Conservation (phyloP, 768 basidiomycete genomes). For the Dacryopinax spathularia region DNA sequence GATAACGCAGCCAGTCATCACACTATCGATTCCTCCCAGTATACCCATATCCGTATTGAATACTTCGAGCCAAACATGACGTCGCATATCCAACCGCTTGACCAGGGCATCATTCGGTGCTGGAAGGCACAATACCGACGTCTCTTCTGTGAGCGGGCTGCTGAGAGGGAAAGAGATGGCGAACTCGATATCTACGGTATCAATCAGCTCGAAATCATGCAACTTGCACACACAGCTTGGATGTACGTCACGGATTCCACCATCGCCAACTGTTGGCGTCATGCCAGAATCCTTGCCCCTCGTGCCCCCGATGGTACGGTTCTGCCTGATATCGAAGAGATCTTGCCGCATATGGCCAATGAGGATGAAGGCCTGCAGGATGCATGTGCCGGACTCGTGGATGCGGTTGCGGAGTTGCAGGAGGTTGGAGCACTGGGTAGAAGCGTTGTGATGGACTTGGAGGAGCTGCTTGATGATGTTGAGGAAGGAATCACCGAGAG, state of each 20-base stretch:
- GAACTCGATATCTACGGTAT: constrained; percentile 25
- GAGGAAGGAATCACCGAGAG: too few relatives aligned
- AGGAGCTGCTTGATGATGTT: too few relatives aligned
- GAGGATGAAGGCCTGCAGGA: not conserved
- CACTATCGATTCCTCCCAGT: not conserved
- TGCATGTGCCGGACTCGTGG: not conserved
- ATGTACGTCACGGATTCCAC: constrained; percentile 21
- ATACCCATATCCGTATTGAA: constrained; percentile 6
- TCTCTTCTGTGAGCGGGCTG: constrained; percentile 20
- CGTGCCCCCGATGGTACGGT: not conserved
- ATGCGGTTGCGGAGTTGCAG: not conserved
- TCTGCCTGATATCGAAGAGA: not conserved
- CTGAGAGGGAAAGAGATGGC: constrained; percentile 15
- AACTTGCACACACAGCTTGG: constrained; percentile 26
- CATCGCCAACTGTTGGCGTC: constrained; percentile 29
- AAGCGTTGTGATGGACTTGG: too few relatives aligned
- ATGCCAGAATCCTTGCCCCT: constrained; percentile 23
- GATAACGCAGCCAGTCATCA: constrained; percentile 16
- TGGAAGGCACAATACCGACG: constrained; percentile 23
- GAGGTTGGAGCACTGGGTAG: not conserved
- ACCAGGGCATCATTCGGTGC: constrained; percentile 12
- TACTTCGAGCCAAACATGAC: constrained; percentile 13
- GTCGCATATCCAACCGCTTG: constrained; percentile 12
- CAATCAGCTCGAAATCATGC: constrained; percentile 29
- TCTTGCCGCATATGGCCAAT: not conserved